Evolutionary conservation across 768 basidiomycete species (phyloP).

Genomic region (Aureoboletus auriporus): DNA sequence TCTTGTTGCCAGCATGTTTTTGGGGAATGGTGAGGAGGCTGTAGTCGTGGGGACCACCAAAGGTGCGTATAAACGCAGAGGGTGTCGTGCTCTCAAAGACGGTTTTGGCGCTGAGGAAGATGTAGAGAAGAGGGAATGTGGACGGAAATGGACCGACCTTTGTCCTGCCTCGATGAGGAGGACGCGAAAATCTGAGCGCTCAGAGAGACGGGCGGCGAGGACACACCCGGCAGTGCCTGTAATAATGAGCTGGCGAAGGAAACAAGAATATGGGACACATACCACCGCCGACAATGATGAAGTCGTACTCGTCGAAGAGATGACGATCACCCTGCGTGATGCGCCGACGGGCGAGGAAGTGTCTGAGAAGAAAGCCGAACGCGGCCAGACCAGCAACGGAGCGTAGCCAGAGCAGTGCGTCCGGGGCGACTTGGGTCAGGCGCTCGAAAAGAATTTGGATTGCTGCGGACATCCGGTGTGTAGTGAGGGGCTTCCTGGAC

Average conservation of each 20-base stretch:
- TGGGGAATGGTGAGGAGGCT: slow-evolving; percentile 57
- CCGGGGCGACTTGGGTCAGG: too few relatives aligned
- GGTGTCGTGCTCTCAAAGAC: slow-evolving; percentile 42
- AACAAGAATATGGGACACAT: not conserved
- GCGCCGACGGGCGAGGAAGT: not conserved
- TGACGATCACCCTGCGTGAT: too few relatives aligned
- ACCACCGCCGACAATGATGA: slow-evolving; percentile 57
- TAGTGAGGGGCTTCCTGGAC: too few relatives aligned
- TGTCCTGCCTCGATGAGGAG: slow-evolving; percentile 35
- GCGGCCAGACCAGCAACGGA: slow-evolving; percentile 1
- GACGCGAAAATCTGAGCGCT: slow-evolving; percentile 32
- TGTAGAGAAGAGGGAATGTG: not conserved
- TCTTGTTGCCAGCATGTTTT: slow-evolving; percentile 40
- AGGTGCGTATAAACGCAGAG: slow-evolving; percentile 39
- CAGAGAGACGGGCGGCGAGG: slow-evolving; percentile 41
- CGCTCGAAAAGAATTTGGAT: too few relatives aligned
- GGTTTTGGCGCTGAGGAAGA: slow-evolving; percentile 39
- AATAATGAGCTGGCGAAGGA: not conserved
- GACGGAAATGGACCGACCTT: slow-evolving; percentile 42
- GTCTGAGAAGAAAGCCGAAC: slow-evolving; percentile 4
- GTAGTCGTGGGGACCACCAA: slow-evolving; percentile 47
- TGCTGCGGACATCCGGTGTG: too few relatives aligned
- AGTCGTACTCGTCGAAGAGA: slow-evolving; percentile 38
- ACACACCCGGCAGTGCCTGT: slow-evolving; percentile 43
- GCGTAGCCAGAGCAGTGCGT: too few relatives aligned